Evolutionary conservation across 192 early-diverging fungal genomes (phyloP), one percentile per base, ranked within the genome.

Genomic region (Fimicolochytrium jonesii): DNA sequence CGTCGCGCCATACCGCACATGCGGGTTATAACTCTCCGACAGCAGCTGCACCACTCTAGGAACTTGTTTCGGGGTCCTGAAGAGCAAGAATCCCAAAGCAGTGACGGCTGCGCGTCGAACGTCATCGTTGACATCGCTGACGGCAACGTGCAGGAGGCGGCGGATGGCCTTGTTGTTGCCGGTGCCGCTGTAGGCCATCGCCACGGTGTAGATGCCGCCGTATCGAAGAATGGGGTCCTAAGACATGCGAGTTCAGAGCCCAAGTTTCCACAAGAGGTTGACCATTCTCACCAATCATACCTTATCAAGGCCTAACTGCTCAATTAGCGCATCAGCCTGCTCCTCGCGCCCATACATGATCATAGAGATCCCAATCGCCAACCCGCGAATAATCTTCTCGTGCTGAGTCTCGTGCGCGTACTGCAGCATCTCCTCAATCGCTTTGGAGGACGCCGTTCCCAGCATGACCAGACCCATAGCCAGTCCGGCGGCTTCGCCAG

Each of bases 381-480:
- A 74, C 45, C 94, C 92, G 33, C 97, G 91, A 55, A 99, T 98
- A 61, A 98, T 99, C 80, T 99, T 99, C 66, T 99, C 97, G 75
- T 99, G 97, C 70, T 93, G 92, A 4, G 97, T 99, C 59, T 98
- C 95, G 61, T 92, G 91, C 15, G 97, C 97, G 62, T 99, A 99
- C 64, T 90, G 87, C 30, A 98, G 76, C 94, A 99, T 97, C 57
- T 95, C 94, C 36, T 89, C 90, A 54, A 99, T 72, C 5, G 88
- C 90, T 43, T 82, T 79, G 34, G 84, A 68, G 6, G 87, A 85
- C 43, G 80, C 89, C 13, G 90, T 95, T 32, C 97, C 97, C 61
- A 98, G 84, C 94, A 96, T 98, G 29, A 96, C 89, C 68, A 99
- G 76, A 25, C 97, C 97, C 86, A 99, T 95, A 18, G 89, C 92